Evolutionary conservation across 2,329 filamentous ascomycete species (phyloP), one percentile per base, ranked within the genome.

Genomic region (Leptodontidium sp.): DNA sequence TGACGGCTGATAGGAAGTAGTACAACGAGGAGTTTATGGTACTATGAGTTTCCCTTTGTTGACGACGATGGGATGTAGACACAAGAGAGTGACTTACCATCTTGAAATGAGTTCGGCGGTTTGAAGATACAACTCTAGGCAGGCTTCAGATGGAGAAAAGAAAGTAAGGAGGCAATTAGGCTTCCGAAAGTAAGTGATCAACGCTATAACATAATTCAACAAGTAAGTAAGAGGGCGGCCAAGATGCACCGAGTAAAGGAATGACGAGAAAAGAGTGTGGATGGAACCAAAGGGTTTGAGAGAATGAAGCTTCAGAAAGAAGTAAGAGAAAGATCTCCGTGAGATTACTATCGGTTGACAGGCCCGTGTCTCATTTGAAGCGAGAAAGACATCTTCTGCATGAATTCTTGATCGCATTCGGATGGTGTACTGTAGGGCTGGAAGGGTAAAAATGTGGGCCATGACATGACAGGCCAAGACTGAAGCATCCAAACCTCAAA

Each of bases 121-220:
- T 52, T 38, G 61, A 49, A 35, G 26, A 63, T 17, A 17, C 1
- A 35, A 63, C 2, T 5, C 9, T n/a, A 38, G n/a, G 6, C 29
- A 17, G 45, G 61, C 17, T 38, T 26, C 12, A n/a, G 11, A 26
- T 38, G n/a, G 26, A 40, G 24, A 26, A 32, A 55, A 15, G 21
- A 58, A 59, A 32, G 50, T 58, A 59, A 43, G 59, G 49, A 57
- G 38, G 38, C 24, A 49, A 43, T 40, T 49, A 43, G 29, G 24
- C 43, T n/a, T 64, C 58, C 15, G 50, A 67, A 66, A 53, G 45
- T 67, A 58, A 40, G 53, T 38, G 40, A 67, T 63, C 66, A 68
- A 64, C 52, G 49, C 45, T 55, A 12, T 6, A 61, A 59, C 61
- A 61, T 64, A 55, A 32, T 49, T 53, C 17, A 50, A 29, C 40